Evolutionary conservation across 1,284 basidiomycete genomes (phyloP).

Genomic region (Golubevia pallescens): DNA sequence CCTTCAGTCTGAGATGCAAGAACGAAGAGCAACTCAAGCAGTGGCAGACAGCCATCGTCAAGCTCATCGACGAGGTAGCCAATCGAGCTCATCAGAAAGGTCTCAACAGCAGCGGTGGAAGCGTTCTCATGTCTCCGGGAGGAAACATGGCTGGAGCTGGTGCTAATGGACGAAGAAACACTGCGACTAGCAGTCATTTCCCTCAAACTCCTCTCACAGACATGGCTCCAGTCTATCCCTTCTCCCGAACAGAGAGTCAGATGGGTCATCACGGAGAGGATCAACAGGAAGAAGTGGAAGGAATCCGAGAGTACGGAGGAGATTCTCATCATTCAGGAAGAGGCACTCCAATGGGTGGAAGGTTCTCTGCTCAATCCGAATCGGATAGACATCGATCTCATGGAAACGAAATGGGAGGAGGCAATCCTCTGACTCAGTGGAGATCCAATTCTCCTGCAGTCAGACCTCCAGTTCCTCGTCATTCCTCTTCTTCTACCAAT

Average conservation of each 20-base stretch:
- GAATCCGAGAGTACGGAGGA: not conserved
- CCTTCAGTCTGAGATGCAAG: conserved; percentile 89
- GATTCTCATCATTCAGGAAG: conserved; percentile 18
- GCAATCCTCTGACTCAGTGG: conserved; percentile 45
- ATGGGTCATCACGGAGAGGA: conserved; percentile 25
- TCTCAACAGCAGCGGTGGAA: too few relatives aligned
- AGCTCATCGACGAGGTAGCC: conserved; percentile 73
- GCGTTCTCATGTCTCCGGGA: not conserved
- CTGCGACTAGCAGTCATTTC: conserved; percentile 32
- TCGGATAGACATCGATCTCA: not conserved
- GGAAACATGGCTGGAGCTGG: conserved; percentile 46
- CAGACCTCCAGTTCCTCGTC: conserved; percentile 32
- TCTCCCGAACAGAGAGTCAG: conserved; percentile 35
- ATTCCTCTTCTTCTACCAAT: conserved; percentile 10
- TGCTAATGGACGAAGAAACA: conserved; percentile 31
- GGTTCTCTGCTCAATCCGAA: conserved; percentile 19
- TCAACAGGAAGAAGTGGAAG: conserved; percentile 20
- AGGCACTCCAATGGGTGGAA: conserved; percentile 31
- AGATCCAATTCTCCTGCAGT: conserved; percentile 41
- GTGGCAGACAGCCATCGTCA: conserved; percentile 88
- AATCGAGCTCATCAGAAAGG: not conserved
- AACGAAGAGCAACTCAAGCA: conserved; percentile 89
- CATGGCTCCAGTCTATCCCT: conserved; percentile 32
- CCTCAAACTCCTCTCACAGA: conserved; percentile 50
- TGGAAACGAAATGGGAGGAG: not conserved